Evolutionary conservation across 176 grass and related monocot genomes (phyloP).

Genomic region (Oryza australiensis): DNA sequence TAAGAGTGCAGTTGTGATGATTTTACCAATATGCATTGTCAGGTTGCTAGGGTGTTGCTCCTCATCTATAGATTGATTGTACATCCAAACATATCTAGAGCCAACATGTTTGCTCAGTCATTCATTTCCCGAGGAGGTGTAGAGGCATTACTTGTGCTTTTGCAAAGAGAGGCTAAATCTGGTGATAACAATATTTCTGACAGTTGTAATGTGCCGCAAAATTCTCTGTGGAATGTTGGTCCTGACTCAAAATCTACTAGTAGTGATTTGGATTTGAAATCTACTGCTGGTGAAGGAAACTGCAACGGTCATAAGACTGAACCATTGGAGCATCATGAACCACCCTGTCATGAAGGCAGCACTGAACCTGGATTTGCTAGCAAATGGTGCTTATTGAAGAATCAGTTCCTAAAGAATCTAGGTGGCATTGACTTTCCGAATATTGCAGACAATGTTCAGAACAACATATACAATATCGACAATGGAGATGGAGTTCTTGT

Average conservation of each 20-base stretch:
- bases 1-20: constrained; percentile 17
- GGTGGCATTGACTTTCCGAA: constrained; percentile 61
- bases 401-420: constrained; percentile 68
- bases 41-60: constrained; percentile 84
- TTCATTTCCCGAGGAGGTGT: constrained; percentile 70
- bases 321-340: constrained; percentile 36
- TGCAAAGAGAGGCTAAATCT: constrained; percentile 73
- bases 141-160: constrained; percentile 84
- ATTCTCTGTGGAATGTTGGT: constrained; percentile 5
- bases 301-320: constrained; percentile 19
- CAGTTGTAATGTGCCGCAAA: constrained; percentile 39
- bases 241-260: constrained; percentile 34
- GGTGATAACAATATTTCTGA: constrained; percentile 50
- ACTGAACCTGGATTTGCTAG: constrained; percentile 40
- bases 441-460: constrained; percentile 64
- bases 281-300: constrained; percentile 33
- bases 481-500: constrained; percentile 74
- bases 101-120: constrained; percentile 60
- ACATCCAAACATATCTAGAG: constrained; percentile 69
- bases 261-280: constrained; percentile 30
- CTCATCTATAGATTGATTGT: constrained; percentile 79
- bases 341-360: constrained; percentile 32
- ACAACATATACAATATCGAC: constrained; percentile 72
- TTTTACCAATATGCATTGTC: constrained; percentile 35
- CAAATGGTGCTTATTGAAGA: constrained; percentile 62